Evolutionary conservation across 2,329 filamentous ascomycete species (phyloP), one percentile per base, ranked within the genome.

Genomic region (Arthrobotrys pseudoclavata): DNA sequence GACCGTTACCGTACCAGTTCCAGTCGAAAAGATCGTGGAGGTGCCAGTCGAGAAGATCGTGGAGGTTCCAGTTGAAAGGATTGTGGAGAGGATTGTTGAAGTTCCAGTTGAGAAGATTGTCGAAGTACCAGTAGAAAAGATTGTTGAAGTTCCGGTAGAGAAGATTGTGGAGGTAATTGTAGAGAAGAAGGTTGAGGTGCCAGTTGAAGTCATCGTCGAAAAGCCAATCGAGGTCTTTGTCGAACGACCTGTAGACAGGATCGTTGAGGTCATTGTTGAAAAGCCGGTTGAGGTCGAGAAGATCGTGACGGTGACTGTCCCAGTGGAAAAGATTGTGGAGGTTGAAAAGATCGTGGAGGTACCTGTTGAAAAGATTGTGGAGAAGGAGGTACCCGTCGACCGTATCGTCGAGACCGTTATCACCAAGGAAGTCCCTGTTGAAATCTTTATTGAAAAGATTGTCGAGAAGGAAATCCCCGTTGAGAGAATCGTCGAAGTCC

Each of bases 401-500:
- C 53, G 57, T 18, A 62, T 71, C n/a, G 79, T 78, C 63, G 55
- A 72, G 31, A 75, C 50, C 7, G 42, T 57, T 5, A 55, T 75
- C 24, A 75, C 63, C 31, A 64, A 74, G 47, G 55, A 75, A 50
- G 70, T 69, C 10, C 70, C 70, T 9, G 70, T 75, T 15, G 53
- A 75, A 15, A 48, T 69, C 24, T 42, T 70, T 18, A 69, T 79
- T 29, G 53, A 74, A 22, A 75, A 71, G 60, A 60, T 62, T 31
- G 61, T 76, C 18, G 47, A 63, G 13, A 71, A 26, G 48, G 68
- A 71, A 62, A 60, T 71, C 13, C 68, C 57, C 5, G 71, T 76
- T 10, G 71, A 76, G n/a, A 76, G 68, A 42, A 69, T 76, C 26
- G 53, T 80, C 7, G 74, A 75, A 55, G 53, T 69, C n/a, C 66